Base-by-base conservation (phyloP, 352 stramenopile species). In the Phytophthora hybrid region DNA sequence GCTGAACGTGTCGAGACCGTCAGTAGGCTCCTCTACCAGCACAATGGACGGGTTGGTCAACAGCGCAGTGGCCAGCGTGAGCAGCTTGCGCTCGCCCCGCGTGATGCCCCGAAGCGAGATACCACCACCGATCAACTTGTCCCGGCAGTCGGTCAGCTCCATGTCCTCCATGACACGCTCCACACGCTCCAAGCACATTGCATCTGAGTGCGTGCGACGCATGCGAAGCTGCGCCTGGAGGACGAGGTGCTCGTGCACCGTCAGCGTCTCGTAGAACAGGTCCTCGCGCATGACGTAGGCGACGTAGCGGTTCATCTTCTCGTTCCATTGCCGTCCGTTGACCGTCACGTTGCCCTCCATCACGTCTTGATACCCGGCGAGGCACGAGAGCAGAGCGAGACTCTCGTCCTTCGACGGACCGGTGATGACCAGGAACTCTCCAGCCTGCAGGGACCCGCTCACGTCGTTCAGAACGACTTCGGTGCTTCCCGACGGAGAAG, bases 351-450 rank as follows among this genome's bases (percentile, higher is more conserved):
- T 79, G 32, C 89, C 83, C n/a, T 82, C 80, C 58, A 95, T 93
- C 6, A 79, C 83, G 21, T 86, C 91, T 63, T 98, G 97, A 41
- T 90, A 80, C 4, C 96, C 81, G 3, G 94, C 84, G 18, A 99
- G 89, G 10, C 98, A 95, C 63, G 98, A 95, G 11, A 98, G 86
- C 14, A 99, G 77, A 5, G 96, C 98, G 1, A 88, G 93, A 63
- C 98, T 98, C 13, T 95, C 91, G 39, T 85, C 78, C 56, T 85
- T 87, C 0, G 76, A 81, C 8, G 81, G 80, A 2, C 88, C 87
- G 4, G 89, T 90, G 47, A 95, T 79, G 1, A 91, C 84, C 21
- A 92, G 54, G 41, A 94, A 85, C 54, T 84, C 73, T 0, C 87
- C 74, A 23, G 85, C 75, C 5, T 61, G 63, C 14, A 87, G 74